These are phyloP conservation scores for Penicillium hordei DNA, from an alignment of 2,329 filamentous ascomycete genomes.

Conservation along the genomic window DNA sequence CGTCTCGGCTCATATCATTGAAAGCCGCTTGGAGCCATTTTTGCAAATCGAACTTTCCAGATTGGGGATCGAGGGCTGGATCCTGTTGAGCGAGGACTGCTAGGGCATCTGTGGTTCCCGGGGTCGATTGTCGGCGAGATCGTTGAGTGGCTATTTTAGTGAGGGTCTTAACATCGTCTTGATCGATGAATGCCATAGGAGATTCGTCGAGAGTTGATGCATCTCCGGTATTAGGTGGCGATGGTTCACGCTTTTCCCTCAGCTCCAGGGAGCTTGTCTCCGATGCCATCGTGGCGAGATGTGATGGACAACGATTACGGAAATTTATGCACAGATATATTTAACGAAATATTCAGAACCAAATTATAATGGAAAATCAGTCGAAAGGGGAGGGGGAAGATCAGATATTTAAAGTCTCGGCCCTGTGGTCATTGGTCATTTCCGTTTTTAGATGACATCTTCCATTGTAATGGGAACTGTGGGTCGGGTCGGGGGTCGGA, in stretches of 20 bases:
- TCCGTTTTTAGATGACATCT: not conserved
- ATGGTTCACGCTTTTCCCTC: not conserved
- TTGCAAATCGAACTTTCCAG: constrained; percentile 17
- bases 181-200: constrained; percentile 16
- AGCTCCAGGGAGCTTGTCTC: constrained; percentile 1
- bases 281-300: not conserved
- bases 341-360: not conserved
- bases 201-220: not conserved
- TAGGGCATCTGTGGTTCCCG: constrained; percentile 9
- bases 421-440: not conserved
- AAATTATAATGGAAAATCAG: not conserved
- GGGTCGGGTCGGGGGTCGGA: not conserved
- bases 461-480: not conserved
- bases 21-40: constrained; percentile 23
- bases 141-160: constrained; percentile 23
- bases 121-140: constrained; percentile 19
- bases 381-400: not conserved
- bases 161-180: constrained; percentile 20
- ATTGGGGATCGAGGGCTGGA: constrained; percentile 19
- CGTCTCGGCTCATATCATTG: constrained; percentile 16
- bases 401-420: not conserved
- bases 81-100: constrained; percentile 18
- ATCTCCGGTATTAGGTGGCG: not conserved
- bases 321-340: not conserved
- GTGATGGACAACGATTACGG: not conserved